phyloP scores from a whole-genome alignment of 768 basidiomycete genomes.

The Tricholoma matsutake region DNA sequence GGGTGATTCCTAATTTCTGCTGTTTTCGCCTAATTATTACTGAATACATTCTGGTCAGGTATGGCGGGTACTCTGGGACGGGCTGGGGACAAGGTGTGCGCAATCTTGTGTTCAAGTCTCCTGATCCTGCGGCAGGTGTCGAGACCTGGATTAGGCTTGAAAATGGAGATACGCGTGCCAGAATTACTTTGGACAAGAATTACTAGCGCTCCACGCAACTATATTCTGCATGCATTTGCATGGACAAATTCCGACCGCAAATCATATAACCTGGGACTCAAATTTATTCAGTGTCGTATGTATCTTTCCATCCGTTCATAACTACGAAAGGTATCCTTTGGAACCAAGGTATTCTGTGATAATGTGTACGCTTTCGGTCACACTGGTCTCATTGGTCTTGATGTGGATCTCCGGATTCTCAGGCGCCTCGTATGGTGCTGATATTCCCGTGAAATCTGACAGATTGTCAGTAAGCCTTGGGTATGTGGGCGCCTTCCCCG shows the following conservation, averaged over 20 bases:
- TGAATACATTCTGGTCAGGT: constrained; percentile 35
- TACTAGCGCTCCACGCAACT: constrained; percentile 22
- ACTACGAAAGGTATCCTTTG: constrained; percentile 52
- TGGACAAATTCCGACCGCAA: background rate
- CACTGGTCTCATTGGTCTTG: constrained; percentile 76
- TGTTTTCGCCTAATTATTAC: background rate
- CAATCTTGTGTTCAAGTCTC: constrained; percentile 55
- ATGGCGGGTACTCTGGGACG: constrained; percentile 55
- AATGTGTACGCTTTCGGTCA: constrained; percentile 71
- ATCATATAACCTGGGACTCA: too few species aligned
- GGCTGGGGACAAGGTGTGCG: constrained; percentile 67
- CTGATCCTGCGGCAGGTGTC: constrained; percentile 41
- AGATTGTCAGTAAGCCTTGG: background rate
- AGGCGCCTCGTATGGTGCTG: constrained; percentile 94
- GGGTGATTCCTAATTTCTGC: constrained; percentile 39
- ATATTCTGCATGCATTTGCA: background rate
- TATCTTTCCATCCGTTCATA: background rate
- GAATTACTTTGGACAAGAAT: constrained; percentile 44
- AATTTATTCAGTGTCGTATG: too few species aligned
- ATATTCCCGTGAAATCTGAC: constrained; percentile 95
- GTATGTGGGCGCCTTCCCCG: constrained; percentile 9
- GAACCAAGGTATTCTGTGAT: constrained; percentile 77
- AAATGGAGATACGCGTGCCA: constrained; percentile 53
- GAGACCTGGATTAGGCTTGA: constrained; percentile 68
- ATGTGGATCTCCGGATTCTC: constrained; percentile 87